Evolutionary conservation across 352 stramenopile species (phyloP).

Genomic region (Phytopythium aichiense): DNA sequence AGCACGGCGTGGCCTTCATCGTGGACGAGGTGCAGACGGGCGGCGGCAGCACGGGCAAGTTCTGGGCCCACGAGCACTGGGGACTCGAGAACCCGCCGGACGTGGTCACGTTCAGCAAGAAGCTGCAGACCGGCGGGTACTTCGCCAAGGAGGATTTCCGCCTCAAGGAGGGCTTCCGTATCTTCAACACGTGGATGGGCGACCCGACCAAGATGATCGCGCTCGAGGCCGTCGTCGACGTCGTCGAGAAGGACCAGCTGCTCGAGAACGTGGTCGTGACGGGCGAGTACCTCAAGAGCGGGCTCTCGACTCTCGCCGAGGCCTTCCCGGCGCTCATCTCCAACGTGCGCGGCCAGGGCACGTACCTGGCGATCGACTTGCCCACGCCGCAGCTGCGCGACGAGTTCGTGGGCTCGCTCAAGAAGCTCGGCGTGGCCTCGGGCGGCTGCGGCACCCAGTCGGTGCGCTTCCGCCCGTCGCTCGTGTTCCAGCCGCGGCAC

Average conservation of each 20-base stretch:
- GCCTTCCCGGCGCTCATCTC: conserved; percentile 58
- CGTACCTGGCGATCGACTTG: conserved; percentile 78
- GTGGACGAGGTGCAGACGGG: conserved; percentile 86
- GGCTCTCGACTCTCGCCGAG: conserved; percentile 36
- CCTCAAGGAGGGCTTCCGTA: conserved; percentile 65
- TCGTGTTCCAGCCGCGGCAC: conserved; percentile 78
- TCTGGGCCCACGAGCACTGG: conserved; percentile 86
- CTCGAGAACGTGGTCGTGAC: conserved; percentile 76
- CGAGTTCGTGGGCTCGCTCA: conserved; percentile 54
- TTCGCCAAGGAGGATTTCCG: conserved; percentile 78
- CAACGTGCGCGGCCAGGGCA: conserved; percentile 75
- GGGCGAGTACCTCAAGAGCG: conserved; percentile 55
- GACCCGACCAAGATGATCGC: conserved; percentile 84
- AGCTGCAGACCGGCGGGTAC: conserved; percentile 80
- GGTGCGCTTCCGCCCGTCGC: conserved; percentile 69
- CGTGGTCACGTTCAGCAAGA: conserved; percentile 85
- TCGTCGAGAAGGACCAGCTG: conserved; percentile 49
- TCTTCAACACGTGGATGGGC: conserved; percentile 90
- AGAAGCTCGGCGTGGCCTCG: conserved; percentile 50
- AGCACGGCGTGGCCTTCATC: conserved; percentile 72
- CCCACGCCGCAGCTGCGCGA: conserved; percentile 59
- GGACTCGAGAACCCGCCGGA: conserved; percentile 69
- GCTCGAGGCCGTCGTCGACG: conserved; percentile 68
- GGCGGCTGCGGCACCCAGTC: conserved; percentile 66
- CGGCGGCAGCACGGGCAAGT: conserved; percentile 76